Percentiles rank a stretch among this genome's conserved stretches.
Evolutionary conservation across 2,329 filamentous ascomycete species (phyloP).

Genomic region (Aphanocladium album): DNA sequence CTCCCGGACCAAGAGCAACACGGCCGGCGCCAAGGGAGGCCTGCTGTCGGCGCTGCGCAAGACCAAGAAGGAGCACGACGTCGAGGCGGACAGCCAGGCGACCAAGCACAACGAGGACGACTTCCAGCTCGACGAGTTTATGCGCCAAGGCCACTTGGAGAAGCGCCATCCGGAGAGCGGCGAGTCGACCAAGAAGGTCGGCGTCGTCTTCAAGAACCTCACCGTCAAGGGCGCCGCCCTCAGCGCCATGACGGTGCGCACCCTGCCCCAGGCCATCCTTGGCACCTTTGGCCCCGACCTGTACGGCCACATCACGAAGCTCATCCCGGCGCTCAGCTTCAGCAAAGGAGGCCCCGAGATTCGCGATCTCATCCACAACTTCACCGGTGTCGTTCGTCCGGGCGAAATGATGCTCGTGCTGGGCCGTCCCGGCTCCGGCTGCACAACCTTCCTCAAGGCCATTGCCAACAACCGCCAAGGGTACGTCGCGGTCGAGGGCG

Average conservation of each 20-base stretch:
- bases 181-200: conserved; percentile 68
- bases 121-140: conserved; percentile 65
- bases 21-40: neutral
- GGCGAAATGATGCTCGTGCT: conserved; percentile 42
- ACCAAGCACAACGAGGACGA: conserved; percentile 45
- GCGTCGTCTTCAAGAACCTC: conserved; percentile 70
- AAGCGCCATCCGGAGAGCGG: conserved; percentile 57
- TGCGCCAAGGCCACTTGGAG: conserved; percentile 71
- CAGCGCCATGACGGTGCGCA: conserved; percentile 63
- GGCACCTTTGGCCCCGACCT: conserved; percentile 79
- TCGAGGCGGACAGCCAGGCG: conserved; percentile 11
- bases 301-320: conserved; percentile 41
- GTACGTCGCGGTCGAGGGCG: conserved; percentile 62
- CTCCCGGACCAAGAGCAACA: conserved; percentile 5
- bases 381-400: conserved; percentile 30
- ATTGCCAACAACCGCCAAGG: conserved; percentile 64
- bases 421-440: conserved; percentile 68
- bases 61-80: conserved; percentile 5
- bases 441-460: conserved; percentile 71
- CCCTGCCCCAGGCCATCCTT: conserved; percentile 66
- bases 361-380: conserved; percentile 26
- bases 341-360: conserved; percentile 17
- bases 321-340: conserved; percentile 11
- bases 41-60: conserved; percentile 1
- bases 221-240: conserved; percentile 68